A percentile compares a stretch with the other conserved stretches of the same genome.
phyloP scores from a whole-genome alignment of 768 basidiomycete genomes.

The Cystobasidium tubakii region DNA sequence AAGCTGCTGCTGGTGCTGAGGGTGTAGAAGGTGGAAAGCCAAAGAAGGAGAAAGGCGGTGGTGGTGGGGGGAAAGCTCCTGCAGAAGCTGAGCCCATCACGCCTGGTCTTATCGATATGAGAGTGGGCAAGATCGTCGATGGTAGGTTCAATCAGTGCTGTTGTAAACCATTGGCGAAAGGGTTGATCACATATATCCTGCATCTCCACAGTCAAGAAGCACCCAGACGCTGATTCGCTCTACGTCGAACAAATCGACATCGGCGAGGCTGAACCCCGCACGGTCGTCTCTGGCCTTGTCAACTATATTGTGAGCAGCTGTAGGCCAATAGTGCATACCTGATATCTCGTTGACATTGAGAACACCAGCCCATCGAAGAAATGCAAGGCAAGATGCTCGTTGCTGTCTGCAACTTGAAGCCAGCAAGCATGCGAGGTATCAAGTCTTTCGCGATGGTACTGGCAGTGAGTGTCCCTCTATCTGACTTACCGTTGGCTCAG shows the following conservation, averaged over 20 bases:
- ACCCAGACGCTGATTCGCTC: conserved; percentile 95
- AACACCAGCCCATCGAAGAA: conserved; percentile 31
- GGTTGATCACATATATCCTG: neutral
- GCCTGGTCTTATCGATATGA: conserved; percentile 94
- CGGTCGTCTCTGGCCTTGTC: conserved; percentile 93
- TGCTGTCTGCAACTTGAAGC: conserved; percentile 67
- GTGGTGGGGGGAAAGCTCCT: conserved; percentile 46
- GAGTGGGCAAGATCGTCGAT: conserved; percentile 87
- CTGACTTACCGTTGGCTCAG: neutral
- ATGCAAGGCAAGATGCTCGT: conserved; percentile 40
- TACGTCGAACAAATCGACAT: conserved; percentile 83
- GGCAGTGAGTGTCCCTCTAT: conserved; percentile 58
- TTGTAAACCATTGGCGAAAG: neutral
- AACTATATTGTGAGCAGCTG: conserved; percentile 76
- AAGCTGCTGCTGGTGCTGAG: conserved; percentile 34
- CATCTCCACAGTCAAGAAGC: conserved; percentile 68
- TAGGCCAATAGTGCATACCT: conserved; percentile 51
- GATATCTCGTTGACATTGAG: no score
- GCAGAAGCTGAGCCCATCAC: conserved; percentile 65
- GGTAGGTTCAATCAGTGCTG: conserved; percentile 53
- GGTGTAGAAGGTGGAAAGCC: conserved; percentile 43
- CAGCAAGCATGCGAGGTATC: conserved; percentile 91
- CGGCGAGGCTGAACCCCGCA: conserved; percentile 88
- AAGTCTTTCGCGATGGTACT: conserved; percentile 99
- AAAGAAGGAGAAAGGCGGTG: conserved; percentile 53